Conservation (phyloP, 768 basidiomycete genomes). For the Vishniacozyma victoriae region DNA sequence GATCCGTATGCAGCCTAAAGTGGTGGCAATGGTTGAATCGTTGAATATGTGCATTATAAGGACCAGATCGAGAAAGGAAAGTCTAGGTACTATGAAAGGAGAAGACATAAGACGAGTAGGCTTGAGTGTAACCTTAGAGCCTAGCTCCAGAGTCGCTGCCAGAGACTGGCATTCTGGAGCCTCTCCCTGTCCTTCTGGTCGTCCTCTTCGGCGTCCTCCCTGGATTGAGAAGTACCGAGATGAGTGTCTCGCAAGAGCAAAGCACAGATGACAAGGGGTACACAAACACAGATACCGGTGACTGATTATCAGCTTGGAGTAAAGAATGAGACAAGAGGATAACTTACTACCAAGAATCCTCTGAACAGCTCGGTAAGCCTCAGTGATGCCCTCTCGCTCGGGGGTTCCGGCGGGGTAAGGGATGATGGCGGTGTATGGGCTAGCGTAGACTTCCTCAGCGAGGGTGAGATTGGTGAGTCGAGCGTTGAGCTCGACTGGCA, state of each 20-base stretch:
- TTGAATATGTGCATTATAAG: too few relatives aligned
- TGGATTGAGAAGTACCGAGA: constrained; percentile 22
- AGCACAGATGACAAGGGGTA: constrained; percentile 14
- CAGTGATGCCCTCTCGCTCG: constrained; percentile 23
- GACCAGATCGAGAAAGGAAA: too few relatives aligned
- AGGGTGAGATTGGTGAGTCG: constrained; percentile 13
- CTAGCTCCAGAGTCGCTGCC: too few relatives aligned
- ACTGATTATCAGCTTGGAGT: too few relatives aligned
- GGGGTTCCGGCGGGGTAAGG: constrained; percentile 29
- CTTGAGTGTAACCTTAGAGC: too few relatives aligned
- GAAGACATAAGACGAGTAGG: too few relatives aligned
- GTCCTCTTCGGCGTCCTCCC: constrained; percentile 24
- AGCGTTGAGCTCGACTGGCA: constrained; percentile 13
- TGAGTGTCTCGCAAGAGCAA: constrained; percentile 24
- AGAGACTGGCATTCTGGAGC: too few relatives aligned
- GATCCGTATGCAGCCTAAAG: too few relatives aligned
- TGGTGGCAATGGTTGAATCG: too few relatives aligned
- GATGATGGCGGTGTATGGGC: constrained; percentile 27
- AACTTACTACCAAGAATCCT: constrained; percentile 28
- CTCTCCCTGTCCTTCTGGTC: too few relatives aligned
- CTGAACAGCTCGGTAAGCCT: constrained; percentile 34
- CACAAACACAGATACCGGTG: constrained; percentile 31
- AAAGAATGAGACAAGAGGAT: too few relatives aligned
- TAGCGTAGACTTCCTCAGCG: constrained; percentile 29
- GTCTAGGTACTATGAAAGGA: too few relatives aligned